Base-by-base conservation (phyloP, 768 basidiomycete species). In the Sarcodon aspratus region DNA sequence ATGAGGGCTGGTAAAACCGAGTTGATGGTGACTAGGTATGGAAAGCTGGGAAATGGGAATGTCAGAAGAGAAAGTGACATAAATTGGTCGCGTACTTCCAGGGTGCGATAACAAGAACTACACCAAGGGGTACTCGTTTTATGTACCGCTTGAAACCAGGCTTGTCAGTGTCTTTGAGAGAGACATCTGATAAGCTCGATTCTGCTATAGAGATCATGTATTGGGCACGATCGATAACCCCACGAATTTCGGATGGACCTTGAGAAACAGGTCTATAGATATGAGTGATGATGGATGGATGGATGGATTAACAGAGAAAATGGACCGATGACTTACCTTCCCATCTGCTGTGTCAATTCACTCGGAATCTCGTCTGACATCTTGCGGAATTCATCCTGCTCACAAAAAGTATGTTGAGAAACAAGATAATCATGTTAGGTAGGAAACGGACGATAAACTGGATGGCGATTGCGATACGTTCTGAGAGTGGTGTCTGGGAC, bases 291-390 rank as follows among this genome's bases (percentile, higher is more conserved):
- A 36, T 43, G 33, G 31, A 6, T 3, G 35, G 33, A 21, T 45
- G 15, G n/a, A 48, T 37, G 9, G 36, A 38, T 35, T 43, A 46
- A 38, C 2, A 5, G 13, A n/a, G 31, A 36, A 1, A n/a, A 31
- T 9, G 31, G 44, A 27, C 27, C 18, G 43, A 12, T 36, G 31
- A 33, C 79, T 55, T 52, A 90, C 90, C 92, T 71, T 35, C 95
- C 95, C 86, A 99, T 97, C 66, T 96, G 89, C 47, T 81, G 55
- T 0, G 91, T 82, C 47, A 97, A 69, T 56, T 97, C 93, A 33
- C 75, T 58, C 0, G 80, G 78, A 11, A 90, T 75, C 32, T 85
- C 77, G 13, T 85, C 76, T 7, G 65, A 65, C 52, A 70, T 64
- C 48, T 67, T 70, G 57, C 70, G 65, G 60, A 80, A 78, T 58